Conservation (phyloP, 345 rosid genomes). For the Corchorus capsularis region DNA sequence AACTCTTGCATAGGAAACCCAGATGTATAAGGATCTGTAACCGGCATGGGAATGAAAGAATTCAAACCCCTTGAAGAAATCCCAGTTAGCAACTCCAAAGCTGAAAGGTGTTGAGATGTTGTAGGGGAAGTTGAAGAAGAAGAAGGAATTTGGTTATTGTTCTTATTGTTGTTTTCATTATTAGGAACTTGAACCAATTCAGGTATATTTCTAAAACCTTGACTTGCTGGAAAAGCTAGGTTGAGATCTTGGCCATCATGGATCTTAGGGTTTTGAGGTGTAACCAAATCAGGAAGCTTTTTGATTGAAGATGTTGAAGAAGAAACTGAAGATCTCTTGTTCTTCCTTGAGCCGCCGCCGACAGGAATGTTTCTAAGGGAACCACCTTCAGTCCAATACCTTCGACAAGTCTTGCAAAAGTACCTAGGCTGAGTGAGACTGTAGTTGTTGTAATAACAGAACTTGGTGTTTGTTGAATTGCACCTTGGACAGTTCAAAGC, state of each 20-base stretch:
- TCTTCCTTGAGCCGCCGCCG: constrained; percentile 97
- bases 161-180: constrained; percentile 40
- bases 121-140: constrained; percentile 32
- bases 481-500: constrained; percentile 95
- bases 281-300: constrained; percentile 64
- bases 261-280: constrained; percentile 65
- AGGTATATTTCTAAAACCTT: constrained; percentile 55
- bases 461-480: constrained; percentile 92
- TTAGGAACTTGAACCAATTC: constrained; percentile 57
- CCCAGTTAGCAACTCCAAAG: constrained; percentile 81
- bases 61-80: constrained; percentile 54
- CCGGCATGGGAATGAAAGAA: constrained; percentile 69
- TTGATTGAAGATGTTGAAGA: constrained; percentile 37
- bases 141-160: constrained; percentile 39
- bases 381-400: constrained; percentile 99
- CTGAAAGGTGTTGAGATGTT: constrained; percentile 42
- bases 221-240: constrained; percentile 57
- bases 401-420: constrained; percentile 94
- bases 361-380: constrained; percentile 94
- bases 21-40: constrained; percentile 58
- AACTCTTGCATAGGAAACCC: constrained; percentile 79
- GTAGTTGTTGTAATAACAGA: constrained; percentile 98
- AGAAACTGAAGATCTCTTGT: constrained; percentile 71
- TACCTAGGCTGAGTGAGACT: constrained; percentile 97
- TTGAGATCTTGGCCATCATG: constrained; percentile 80